A percentile compares a stretch with the other conserved stretches of the same genome.
These are phyloP conservation scores for Bidens hawaiensis DNA, from an alignment of 140 eudicot species.

Conservation along the genomic window DNA sequence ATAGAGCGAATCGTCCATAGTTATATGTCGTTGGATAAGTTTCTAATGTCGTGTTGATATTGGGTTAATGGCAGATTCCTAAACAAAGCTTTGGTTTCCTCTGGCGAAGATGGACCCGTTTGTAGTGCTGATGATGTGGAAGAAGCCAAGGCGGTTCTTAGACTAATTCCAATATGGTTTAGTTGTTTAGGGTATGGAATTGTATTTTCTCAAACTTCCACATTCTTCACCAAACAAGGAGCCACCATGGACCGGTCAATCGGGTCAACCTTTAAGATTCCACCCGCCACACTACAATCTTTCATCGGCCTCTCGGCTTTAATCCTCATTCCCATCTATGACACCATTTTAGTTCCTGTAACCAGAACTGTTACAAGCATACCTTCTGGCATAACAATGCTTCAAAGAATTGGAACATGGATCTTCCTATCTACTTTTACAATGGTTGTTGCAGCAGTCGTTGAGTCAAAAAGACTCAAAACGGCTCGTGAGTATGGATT, in stretches of 20 bases:
- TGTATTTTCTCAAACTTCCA: conserved; percentile 33
- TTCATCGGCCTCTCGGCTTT: conserved; percentile 21
- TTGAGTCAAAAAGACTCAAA: conserved; percentile 34
- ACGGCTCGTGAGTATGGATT: conserved; percentile 26
- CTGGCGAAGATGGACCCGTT: conserved; percentile 12
- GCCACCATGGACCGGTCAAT: conserved; percentile 39
- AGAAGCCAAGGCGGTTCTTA: conserved; percentile 34
- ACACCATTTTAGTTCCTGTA: conserved; percentile 28
- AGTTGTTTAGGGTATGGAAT: conserved; percentile 32
- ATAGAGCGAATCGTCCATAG: too few species aligned
- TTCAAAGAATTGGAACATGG: conserved; percentile 25
- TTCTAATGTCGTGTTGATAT: background rate
- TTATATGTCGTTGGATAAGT: background rate
- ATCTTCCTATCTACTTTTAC: conserved; percentile 22
- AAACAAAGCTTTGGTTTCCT: conserved; percentile 36
- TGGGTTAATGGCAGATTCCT: conserved; percentile 31
- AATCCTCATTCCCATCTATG: too few species aligned
- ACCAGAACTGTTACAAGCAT: conserved; percentile 25
- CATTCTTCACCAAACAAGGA: conserved; percentile 47
- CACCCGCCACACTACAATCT: conserved; percentile 41
- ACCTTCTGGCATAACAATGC: conserved; percentile 22
- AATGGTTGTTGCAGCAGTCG: conserved; percentile 39
- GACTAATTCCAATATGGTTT: too few species aligned
- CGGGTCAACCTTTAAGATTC: conserved; percentile 30
- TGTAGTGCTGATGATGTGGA: conserved; percentile 22